Percentiles rank a stretch among this genome's conserved stretches.
Conservation (phyloP, 2,329 filamentous ascomycete genomes). For the Lasiodiplodia theobromae region DNA sequence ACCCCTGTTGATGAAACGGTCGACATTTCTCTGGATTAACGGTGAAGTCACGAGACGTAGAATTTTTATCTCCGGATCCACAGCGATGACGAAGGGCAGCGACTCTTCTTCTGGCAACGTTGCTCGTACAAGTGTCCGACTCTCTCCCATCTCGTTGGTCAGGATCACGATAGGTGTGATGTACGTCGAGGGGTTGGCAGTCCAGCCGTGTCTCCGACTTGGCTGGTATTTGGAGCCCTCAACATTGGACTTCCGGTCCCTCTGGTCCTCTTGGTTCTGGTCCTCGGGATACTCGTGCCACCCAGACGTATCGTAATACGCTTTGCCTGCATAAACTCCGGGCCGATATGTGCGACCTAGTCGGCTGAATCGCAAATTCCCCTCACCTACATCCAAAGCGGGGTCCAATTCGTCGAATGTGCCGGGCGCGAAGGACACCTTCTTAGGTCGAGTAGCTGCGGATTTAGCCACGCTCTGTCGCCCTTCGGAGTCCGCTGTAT, state of each 20-base stretch:
- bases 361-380: neutral
- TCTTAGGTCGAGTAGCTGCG: neutral
- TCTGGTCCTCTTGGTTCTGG: neutral
- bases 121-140: neutral
- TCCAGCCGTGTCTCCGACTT: neutral
- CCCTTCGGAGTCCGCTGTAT: neutral
- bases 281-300: neutral
- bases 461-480: neutral
- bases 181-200: neutral
- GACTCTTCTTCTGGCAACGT: neutral
- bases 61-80: neutral
- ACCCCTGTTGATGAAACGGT: neutral
- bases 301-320: slow-evolving; percentile 1
- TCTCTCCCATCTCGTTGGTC: neutral
- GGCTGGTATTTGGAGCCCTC: neutral
- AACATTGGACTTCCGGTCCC: too few species aligned
- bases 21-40: neutral
- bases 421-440: neutral
- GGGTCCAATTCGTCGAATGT: neutral
- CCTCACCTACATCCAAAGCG: neutral
- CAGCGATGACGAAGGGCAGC: neutral
- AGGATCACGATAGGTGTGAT: neutral
- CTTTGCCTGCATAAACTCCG: neutral
- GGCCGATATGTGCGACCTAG: neutral
- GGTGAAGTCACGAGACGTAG: neutral